phyloP scores from a whole-genome alignment of 441 rosid genomes.

The Hura crepitans region DNA sequence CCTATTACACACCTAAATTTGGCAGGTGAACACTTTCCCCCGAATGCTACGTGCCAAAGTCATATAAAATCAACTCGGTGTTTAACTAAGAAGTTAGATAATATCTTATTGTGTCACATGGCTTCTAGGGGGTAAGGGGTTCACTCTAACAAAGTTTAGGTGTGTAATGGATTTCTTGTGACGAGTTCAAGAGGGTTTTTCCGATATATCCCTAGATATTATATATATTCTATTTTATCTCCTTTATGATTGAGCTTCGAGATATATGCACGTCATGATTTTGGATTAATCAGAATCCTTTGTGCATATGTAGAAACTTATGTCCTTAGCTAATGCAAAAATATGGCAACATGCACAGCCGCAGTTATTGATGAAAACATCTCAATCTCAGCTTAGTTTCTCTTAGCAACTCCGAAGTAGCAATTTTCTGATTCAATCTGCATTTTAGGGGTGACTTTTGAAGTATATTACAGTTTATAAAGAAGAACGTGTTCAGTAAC shows the following conservation, averaged over 20 bases:
- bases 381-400: background rate
- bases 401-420: background rate
- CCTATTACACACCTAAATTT: no score
- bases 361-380: background rate
- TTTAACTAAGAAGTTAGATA: no score
- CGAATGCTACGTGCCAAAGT: no score
- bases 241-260: background rate
- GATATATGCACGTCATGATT: background rate
- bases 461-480: background rate
- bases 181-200: no score
- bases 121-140: no score
- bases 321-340: background rate
- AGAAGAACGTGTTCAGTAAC: background rate
- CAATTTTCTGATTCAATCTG: background rate
- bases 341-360: background rate
- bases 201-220: no score
- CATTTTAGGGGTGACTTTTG: background rate
- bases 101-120: no score
- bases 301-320: background rate
- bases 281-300: background rate
- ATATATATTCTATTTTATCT: background rate
- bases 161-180: no score
- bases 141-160: no score
- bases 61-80: no score
- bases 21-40: no score